Evolutionary conservation across 2,329 filamentous ascomycete species (phyloP).

Genomic region (Eurotiales sp.): DNA sequence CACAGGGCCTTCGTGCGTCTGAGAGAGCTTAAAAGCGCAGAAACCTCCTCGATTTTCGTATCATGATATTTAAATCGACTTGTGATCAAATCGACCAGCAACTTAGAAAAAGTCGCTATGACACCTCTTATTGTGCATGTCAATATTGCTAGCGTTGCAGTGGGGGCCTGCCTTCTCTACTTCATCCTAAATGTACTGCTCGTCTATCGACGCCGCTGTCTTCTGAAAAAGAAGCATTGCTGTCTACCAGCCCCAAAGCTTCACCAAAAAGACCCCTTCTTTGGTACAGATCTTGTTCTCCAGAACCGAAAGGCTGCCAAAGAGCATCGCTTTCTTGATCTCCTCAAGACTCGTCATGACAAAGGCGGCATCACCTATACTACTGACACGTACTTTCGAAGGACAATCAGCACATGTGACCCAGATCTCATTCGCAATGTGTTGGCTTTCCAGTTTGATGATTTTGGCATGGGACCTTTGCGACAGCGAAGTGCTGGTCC

Average conservation of each 20-base stretch:
- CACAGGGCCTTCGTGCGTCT: neutral
- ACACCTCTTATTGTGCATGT: neutral
- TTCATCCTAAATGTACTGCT: neutral
- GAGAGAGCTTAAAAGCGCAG: neutral
- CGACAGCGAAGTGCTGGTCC: neutral
- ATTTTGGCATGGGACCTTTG: slow-evolving; percentile 30
- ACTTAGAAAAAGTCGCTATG: neutral
- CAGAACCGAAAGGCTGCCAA: neutral
- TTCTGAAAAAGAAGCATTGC: neutral
- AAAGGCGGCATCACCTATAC: neutral
- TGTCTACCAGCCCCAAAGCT: neutral
- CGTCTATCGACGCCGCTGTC: neutral
- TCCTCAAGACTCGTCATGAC: neutral
- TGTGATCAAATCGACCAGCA: neutral
- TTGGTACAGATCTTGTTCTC: neutral
- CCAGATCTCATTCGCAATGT: neutral
- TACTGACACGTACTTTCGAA: neutral
- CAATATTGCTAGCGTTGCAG: neutral
- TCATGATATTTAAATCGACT: neutral
- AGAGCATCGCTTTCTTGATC: neutral
- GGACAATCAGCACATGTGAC: neutral
- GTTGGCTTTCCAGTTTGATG: neutral
- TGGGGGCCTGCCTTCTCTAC: neutral
- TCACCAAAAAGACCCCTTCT: neutral
- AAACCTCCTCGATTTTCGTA: neutral